Evolutionary conservation across 2,329 filamentous ascomycete genomes (phyloP).

Genomic region (Dothistroma pini): DNA sequence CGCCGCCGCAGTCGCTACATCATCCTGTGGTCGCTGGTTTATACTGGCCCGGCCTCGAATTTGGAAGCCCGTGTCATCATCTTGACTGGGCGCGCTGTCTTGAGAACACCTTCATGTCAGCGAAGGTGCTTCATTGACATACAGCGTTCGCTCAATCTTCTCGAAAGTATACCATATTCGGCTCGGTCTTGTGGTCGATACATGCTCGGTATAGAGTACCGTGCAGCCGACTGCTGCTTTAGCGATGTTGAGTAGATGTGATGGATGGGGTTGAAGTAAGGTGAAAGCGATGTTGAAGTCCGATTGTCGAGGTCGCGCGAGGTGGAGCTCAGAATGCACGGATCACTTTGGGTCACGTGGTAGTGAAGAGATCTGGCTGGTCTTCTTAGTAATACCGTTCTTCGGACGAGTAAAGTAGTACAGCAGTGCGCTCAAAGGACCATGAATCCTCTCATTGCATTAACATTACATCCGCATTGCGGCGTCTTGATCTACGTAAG

Average conservation of each 20-base stretch:
- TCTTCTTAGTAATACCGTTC: neutral
- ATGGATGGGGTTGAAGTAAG: neutral
- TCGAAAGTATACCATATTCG: conserved; percentile 18
- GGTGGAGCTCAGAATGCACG: neutral
- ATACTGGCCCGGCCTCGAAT: conserved; percentile 7
- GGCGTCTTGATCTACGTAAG: neutral
- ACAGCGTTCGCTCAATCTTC: conserved; percentile 13
- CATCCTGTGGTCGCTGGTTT: neutral
- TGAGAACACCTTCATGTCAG: conserved; percentile 15
- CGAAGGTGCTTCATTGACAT: conserved; percentile 13
- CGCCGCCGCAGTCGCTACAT: neutral
- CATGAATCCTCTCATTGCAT: neutral
- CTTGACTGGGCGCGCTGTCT: conserved; percentile 11
- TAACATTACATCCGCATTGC: neutral
- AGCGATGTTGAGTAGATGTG: neutral
- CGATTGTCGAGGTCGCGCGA: neutral
- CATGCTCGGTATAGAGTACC: neutral
- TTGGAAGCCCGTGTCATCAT: conserved; percentile 2
- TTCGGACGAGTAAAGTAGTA: too few species aligned
- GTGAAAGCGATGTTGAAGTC: conserved; percentile 1
- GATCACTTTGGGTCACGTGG: neutral
- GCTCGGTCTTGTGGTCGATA: conserved; percentile 6
- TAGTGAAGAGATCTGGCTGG: neutral
- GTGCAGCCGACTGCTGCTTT: neutral
- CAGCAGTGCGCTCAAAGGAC: too few species aligned